Evolutionary conservation across 208 protist genomes (phyloP), one percentile per base, ranked within the genome.

Genomic region (Crithidia brevicula): DNA sequence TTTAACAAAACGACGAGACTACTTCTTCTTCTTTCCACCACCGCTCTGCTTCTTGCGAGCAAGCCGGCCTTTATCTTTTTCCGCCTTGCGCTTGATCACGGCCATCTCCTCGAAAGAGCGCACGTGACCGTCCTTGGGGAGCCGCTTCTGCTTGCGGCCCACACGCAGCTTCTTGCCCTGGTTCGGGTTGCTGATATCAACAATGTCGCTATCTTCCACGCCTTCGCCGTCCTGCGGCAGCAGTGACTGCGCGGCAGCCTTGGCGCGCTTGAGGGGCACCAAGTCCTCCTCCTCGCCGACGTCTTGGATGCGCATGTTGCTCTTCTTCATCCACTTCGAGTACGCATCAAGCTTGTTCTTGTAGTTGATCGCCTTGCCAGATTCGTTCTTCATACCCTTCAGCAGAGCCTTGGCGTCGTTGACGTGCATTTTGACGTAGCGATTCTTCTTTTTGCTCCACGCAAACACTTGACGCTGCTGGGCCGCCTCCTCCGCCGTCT

Each of bases 361-460:
- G 80, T 92, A 94, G 81, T 97, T 90, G 61, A 97, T 95, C 38
- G 85, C 83, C 80, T 97, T 97, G 54, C 94, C 94, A 1, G 94
- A 30, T 56, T 97, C 94, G 77, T 97, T 97, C 77, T 97, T 97
- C 23, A 96, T 81, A 27, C 92, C 92, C 49, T 86, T 86, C 42
- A 96, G 70, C 56, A 93, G 59, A 13, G 89, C 88, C 81, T 97
- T 96, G 22, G 94, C 94, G 65, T 96, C 94, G 64, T 81, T 91
- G 4, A 96, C 87, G 79, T 95, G 77, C 88, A 96, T 96, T 54
- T 91, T 82, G 3, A 96, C 84, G 79, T 95, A 97, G 50, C 92
- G 91, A 62, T 89, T 97, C 80, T 95, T 96, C 81, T 96, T 96
- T 68, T 95, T 96, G 73, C 84, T 96, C 92, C 94, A 97, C 30